These are phyloP conservation scores for Spinacia oleracea DNA, from an alignment of 179 eudicot species.

Conservation along the genomic window DNA sequence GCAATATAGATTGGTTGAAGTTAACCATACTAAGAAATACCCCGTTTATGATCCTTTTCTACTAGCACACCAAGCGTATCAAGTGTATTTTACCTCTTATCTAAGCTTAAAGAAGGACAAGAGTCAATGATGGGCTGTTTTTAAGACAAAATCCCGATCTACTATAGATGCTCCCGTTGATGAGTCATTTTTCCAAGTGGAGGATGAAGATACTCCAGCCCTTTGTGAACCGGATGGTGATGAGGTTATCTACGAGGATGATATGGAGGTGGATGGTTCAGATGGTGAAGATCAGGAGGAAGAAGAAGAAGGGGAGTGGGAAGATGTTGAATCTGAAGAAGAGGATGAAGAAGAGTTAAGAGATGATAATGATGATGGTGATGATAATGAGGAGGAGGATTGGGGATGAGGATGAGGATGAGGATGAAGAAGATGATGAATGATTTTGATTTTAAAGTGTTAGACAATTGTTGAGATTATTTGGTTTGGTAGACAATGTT, in stretches of 20 bases:
- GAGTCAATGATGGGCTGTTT: constrained; percentile 17
- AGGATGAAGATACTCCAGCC: background rate
- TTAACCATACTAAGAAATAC: background rate
- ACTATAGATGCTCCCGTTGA: background rate
- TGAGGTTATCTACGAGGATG: background rate
- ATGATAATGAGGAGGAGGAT: background rate
- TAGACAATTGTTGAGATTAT: no score
- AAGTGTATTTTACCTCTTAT: constrained; percentile 2
- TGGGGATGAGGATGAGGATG: background rate
- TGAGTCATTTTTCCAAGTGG: constrained; percentile 8
- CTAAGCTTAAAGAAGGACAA: constrained; percentile 12
- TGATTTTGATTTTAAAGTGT: background rate
- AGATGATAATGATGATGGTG: background rate
- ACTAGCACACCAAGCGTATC: background rate
- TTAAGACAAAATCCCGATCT: background rate
- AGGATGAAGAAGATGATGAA: no score
- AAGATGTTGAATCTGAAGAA: no score
- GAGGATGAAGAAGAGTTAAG: background rate
- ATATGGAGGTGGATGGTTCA: background rate
- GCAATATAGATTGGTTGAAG: background rate
- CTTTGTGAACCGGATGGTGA: background rate
- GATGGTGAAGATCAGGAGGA: background rate
- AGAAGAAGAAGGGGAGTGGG: background rate
- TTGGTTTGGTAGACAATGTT: no score
- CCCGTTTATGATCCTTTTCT: background rate